These are phyloP conservation scores for Medicago lupulina DNA, from an alignment of 306 rosid genomes.

Conservation along the genomic window DNA sequence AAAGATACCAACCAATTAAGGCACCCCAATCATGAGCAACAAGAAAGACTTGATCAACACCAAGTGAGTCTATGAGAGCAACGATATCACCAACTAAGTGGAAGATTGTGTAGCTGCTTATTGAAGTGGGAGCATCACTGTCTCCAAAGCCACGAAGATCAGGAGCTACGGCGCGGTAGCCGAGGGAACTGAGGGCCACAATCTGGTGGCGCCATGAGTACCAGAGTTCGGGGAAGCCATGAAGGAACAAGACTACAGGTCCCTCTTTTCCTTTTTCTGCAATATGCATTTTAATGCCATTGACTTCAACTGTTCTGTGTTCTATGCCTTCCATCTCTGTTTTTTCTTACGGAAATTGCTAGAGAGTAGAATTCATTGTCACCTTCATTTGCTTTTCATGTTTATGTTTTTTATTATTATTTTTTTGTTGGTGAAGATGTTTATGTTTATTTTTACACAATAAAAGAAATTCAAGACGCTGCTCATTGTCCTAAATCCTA, in stretches of 20 bases:
- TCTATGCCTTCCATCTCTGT: conserved; percentile 13
- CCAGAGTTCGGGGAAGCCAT: conserved; percentile 55
- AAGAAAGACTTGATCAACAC: conserved; percentile 34
- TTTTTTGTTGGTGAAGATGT: too few species aligned
- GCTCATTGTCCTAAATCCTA: too few species aligned
- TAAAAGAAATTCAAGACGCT: too few species aligned
- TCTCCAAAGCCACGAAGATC: conserved; percentile 50
- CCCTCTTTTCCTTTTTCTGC: conserved; percentile 34
- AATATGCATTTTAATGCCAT: conserved; percentile 39
- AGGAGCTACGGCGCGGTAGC: conserved; percentile 45
- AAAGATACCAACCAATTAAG: conserved; percentile 44
- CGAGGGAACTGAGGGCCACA: conserved; percentile 28
- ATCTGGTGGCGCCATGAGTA: conserved; percentile 54
- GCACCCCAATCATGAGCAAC: conserved; percentile 63
- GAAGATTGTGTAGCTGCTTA: conserved; percentile 19
- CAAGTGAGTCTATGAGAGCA: conserved; percentile 36
- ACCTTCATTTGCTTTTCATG: neutral
- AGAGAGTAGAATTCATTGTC: neutral
- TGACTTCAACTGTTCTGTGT: conserved; percentile 14
- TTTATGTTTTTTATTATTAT: too few species aligned
- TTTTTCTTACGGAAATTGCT: too few species aligned
- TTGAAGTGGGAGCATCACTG: conserved; percentile 19
- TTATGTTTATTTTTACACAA: too few species aligned
- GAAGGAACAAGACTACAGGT: conserved; percentile 30
- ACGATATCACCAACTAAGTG: conserved; percentile 47